These are phyloP conservation scores for Mortierella polycephala DNA, from an alignment of 371 early-diverging fungal genomes.

Conservation along the genomic window DNA sequence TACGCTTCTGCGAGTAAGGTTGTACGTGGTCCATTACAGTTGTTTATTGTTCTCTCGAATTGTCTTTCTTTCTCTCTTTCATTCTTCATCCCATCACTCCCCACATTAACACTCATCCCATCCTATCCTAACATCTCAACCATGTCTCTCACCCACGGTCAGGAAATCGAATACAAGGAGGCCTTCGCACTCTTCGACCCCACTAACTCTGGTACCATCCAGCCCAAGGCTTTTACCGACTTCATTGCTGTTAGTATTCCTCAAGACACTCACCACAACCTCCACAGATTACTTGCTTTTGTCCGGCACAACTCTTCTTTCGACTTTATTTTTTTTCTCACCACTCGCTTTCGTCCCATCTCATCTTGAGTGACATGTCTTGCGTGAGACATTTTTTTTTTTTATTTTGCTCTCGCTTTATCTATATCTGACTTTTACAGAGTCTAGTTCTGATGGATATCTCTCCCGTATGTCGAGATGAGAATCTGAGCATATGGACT, in stretches of 20 bases:
- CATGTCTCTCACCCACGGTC: slow-evolving; percentile 48
- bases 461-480: too few species aligned
- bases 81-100: slow-evolving; percentile 7
- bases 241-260: slow-evolving; percentile 38
- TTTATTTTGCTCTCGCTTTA: too few species aligned
- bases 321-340: too few species aligned
- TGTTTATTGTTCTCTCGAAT: slow-evolving; percentile 1
- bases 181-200: slow-evolving; percentile 55
- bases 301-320: background rate
- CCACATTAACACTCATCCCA: slow-evolving; percentile 1
- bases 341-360: too few species aligned
- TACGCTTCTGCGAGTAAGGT: background rate
- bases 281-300: background rate
- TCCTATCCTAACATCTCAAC: slow-evolving; percentile 1
- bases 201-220: slow-evolving; percentile 54
- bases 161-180: slow-evolving; percentile 56
- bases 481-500: too few species aligned
- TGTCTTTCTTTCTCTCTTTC: slow-evolving; percentile 1
- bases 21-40: background rate
- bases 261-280: background rate
- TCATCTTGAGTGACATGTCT: too few species aligned
- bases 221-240: slow-evolving; percentile 51
- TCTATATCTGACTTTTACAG: too few species aligned
- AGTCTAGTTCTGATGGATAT: too few species aligned
- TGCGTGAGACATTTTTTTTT: too few species aligned